Conservation (phyloP, 345 rosid genomes). For the Linum tenue region DNA sequence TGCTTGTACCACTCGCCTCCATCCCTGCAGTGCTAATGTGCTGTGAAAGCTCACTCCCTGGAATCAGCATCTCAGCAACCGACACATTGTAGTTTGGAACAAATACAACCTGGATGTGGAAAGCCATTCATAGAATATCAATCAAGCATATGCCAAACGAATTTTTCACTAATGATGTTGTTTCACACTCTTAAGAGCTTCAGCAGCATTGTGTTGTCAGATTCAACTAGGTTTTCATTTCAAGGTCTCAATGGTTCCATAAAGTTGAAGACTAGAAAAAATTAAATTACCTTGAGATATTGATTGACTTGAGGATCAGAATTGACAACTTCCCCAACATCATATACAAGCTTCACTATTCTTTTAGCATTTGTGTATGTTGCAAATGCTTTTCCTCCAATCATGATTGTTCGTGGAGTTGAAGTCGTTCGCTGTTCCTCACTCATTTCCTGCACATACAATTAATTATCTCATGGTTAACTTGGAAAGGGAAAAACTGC, state of each 20-base stretch:
- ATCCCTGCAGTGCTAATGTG: slow-evolving; percentile 98
- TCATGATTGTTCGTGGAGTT: slow-evolving; percentile 84
- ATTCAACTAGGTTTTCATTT: neutral
- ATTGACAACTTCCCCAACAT: slow-evolving; percentile 85
- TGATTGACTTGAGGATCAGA: slow-evolving; percentile 83
- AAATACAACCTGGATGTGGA: slow-evolving; percentile 62
- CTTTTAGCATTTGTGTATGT: slow-evolving; percentile 94
- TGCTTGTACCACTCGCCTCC: slow-evolving; percentile 99
- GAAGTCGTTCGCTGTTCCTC: slow-evolving; percentile 72
- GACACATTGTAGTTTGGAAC: slow-evolving; percentile 96
- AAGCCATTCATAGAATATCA: neutral
- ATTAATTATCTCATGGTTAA: neutral
- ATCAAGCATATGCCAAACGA: neutral
- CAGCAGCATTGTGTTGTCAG: too few relatives aligned
- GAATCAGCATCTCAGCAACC: slow-evolving; percentile 88
- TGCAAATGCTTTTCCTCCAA: slow-evolving; percentile 98
- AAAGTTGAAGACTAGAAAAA: neutral
- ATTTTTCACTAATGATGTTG: neutral
- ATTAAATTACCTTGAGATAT: slow-evolving; percentile 57
- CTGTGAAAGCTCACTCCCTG: slow-evolving; percentile 95
- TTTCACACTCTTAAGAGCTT: too few relatives aligned
- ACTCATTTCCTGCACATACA: slow-evolving; percentile 57
- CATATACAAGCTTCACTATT: slow-evolving; percentile 89
- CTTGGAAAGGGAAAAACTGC: neutral
- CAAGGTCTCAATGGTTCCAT: neutral